phyloP scores from a whole-genome alignment of 495 filamentous ascomycete species.

The Antarctomyces pellizariae region DNA sequence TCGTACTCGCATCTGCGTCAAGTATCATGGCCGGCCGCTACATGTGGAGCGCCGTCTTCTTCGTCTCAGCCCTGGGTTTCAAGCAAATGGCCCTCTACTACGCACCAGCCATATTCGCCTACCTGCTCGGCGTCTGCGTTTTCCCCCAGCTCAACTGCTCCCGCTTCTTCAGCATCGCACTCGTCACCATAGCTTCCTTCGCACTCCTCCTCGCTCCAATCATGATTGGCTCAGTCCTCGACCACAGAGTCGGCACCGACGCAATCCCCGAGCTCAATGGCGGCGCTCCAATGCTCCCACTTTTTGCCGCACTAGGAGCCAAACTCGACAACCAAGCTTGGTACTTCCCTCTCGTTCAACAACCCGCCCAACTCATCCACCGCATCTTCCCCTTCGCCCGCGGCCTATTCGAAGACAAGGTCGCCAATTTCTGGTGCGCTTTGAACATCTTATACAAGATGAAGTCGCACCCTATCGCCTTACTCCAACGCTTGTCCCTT shows the following conservation, averaged over 20 bases:
- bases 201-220: slow-evolving; percentile 51
- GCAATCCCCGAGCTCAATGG: slow-evolving; percentile 23
- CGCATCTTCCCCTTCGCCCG: slow-evolving; percentile 88
- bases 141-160: slow-evolving; percentile 45
- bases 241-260: slow-evolving; percentile 28
- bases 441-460: slow-evolving; percentile 77
- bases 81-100: slow-evolving; percentile 99
- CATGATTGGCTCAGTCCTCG: slow-evolving; percentile 35
- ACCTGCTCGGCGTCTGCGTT: slow-evolving; percentile 65
- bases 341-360: slow-evolving; percentile 49
- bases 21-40: slow-evolving; percentile 66
- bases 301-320: slow-evolving; percentile 31
- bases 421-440: slow-evolving; percentile 93
- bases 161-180: slow-evolving; percentile 49
- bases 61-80: slow-evolving; percentile 79
- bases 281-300: slow-evolving; percentile 28
- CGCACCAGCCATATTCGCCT: slow-evolving; percentile 77
- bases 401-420: slow-evolving; percentile 93
- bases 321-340: slow-evolving; percentile 35
- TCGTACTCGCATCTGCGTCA: slow-evolving; percentile 64
- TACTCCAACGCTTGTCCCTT: slow-evolving; percentile 60
- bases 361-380: slow-evolving; percentile 58
- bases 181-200: slow-evolving; percentile 50
- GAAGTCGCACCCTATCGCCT: slow-evolving; percentile 33
- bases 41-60: slow-evolving; percentile 79